Evolutionary conservation across 768 basidiomycete species (phyloP).

Genomic region (Tulasnella sp.): DNA sequence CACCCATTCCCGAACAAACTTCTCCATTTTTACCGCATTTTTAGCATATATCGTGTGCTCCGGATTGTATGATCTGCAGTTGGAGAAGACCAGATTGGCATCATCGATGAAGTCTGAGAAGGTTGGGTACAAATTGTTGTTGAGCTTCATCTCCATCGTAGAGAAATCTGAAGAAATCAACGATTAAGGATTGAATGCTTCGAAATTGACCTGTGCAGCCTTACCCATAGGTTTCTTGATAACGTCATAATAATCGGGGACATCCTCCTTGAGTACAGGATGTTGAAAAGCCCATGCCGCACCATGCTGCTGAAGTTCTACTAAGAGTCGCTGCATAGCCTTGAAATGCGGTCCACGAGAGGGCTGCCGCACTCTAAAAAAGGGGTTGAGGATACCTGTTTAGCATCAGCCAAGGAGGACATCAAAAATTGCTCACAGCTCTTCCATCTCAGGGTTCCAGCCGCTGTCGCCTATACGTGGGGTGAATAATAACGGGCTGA

Average conservation of each 20-base stretch:
- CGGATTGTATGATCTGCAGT: constrained; percentile 80
- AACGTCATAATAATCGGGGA: constrained; percentile 79
- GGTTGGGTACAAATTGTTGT: constrained; percentile 67
- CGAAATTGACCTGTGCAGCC: constrained; percentile 21
- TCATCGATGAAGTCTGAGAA: constrained; percentile 66
- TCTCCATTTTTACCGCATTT: constrained; percentile 75
- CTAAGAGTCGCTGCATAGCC: constrained; percentile 59
- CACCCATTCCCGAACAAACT: constrained; percentile 39
- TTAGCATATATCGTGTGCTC: constrained; percentile 67
- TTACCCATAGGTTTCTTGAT: constrained; percentile 87
- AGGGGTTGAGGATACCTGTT: constrained; percentile 15
- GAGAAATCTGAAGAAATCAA: constrained; percentile 46
- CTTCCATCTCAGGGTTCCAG: constrained; percentile 76
- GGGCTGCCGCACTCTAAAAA: constrained; percentile 33
- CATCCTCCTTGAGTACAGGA: constrained; percentile 70
- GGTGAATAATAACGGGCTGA: constrained; percentile 15
- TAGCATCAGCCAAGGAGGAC: not conserved
- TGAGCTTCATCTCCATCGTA: constrained; percentile 84
- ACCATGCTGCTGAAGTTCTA: constrained; percentile 63
- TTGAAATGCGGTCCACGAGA: constrained; percentile 40
- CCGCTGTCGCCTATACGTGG: constrained; percentile 61
- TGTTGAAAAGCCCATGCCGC: constrained; percentile 77
- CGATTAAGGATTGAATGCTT: constrained; percentile 3
- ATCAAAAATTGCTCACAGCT: constrained; percentile 37
- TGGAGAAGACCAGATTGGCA: constrained; percentile 73